Percentiles rank a stretch among this genome's conserved stretches.
These are phyloP conservation scores for Gymnopilus junonius DNA, from an alignment of 768 basidiomycete species.

Conservation along the genomic window DNA sequence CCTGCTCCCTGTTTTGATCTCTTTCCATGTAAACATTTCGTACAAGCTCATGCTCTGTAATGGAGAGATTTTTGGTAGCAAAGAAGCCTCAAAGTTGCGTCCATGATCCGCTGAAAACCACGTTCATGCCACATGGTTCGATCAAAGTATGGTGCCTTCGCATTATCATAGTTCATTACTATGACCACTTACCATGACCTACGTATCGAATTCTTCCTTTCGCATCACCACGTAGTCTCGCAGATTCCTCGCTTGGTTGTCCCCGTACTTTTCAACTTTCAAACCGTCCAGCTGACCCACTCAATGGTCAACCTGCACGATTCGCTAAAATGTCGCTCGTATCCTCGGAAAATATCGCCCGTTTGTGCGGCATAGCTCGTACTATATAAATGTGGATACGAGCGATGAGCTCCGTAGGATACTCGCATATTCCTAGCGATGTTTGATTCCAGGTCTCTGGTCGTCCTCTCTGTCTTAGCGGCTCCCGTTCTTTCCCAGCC, in stretches of 20 bases:
- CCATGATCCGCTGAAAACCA: not conserved
- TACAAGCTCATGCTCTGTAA: not conserved
- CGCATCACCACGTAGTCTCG: conserved; percentile 2
- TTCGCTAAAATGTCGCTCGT: conserved; percentile 8
- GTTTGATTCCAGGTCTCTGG: conserved; percentile 12
- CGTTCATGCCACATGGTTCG: not conserved
- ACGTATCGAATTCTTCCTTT: not conserved
- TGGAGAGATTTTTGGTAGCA: not conserved
- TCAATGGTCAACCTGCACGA: not conserved
- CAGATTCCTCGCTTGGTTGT: conserved; percentile 1
- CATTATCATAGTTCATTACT: not conserved
- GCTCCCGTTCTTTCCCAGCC: conserved; percentile 18
- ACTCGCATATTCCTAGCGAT: conserved; percentile 1
- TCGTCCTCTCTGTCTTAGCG: conserved; percentile 16
- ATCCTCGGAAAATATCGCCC: conserved; percentile 10
- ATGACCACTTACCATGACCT: not conserved
- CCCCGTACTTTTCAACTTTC: not conserved
- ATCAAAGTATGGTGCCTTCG: not conserved
- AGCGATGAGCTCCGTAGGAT: not conserved
- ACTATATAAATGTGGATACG: not conserved
- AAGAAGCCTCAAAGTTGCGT: not conserved
- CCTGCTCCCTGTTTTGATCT: not conserved
- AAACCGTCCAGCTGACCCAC: not conserved
- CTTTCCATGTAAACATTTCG: not conserved
- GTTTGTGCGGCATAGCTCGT: not conserved